A percentile compares a stretch with the other conserved stretches of the same genome.
phyloP scores from a whole-genome alignment of 2,329 filamentous ascomycete species.

The Dothideomycetes sp. region DNA sequence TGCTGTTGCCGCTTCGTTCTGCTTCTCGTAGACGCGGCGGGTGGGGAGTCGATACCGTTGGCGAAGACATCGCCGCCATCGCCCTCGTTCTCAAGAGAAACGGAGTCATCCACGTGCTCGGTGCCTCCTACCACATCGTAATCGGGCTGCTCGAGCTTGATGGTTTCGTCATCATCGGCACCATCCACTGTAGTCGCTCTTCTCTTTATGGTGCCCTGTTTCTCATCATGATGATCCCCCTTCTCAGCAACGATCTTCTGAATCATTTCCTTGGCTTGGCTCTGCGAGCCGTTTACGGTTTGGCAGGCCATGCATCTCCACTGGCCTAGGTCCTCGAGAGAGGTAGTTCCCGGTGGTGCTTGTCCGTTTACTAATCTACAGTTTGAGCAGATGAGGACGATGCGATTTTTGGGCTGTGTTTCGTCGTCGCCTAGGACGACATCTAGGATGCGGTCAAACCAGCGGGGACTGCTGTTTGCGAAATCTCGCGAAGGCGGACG shows the following conservation, averaged over 20 bases:
- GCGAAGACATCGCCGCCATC: too few species aligned
- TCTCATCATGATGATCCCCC: conserved; percentile 6
- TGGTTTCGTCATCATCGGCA: conserved; percentile 17
- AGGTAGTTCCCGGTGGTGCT: conserved; percentile 75
- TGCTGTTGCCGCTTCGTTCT: conserved; percentile 29
- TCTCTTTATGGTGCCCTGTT: conserved; percentile 10
- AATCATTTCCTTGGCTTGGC: conserved; percentile 66
- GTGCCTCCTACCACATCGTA: conserved; percentile 11
- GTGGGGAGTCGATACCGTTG: conserved; percentile 18
- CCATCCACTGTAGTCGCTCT: conserved; percentile 8
- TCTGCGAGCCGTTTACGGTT: conserved; percentile 68
- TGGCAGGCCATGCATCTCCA: conserved; percentile 89
- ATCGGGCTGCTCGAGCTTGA: conserved; percentile 12
- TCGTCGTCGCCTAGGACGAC: conserved; percentile 91
- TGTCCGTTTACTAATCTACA: conserved; percentile 93
- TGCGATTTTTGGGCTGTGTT: conserved; percentile 78
- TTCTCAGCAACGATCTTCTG: conserved; percentile 7
- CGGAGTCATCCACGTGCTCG: conserved; percentile 11
- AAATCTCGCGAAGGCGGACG: conserved; percentile 15
- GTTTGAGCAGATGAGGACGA: conserved; percentile 70
- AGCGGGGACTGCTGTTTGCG: conserved; percentile 40
- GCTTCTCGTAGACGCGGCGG: conserved; percentile 28
- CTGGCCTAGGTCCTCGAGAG: conserved; percentile 64
- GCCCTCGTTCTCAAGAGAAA: conserved; percentile 14
- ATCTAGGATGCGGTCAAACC: conserved; percentile 93